A percentile compares a stretch with the other conserved stretches of the same genome.
Evolutionary conservation across 495 filamentous ascomycete genomes (phyloP).

Genomic region (Lasiosphaeris hirsuta): DNA sequence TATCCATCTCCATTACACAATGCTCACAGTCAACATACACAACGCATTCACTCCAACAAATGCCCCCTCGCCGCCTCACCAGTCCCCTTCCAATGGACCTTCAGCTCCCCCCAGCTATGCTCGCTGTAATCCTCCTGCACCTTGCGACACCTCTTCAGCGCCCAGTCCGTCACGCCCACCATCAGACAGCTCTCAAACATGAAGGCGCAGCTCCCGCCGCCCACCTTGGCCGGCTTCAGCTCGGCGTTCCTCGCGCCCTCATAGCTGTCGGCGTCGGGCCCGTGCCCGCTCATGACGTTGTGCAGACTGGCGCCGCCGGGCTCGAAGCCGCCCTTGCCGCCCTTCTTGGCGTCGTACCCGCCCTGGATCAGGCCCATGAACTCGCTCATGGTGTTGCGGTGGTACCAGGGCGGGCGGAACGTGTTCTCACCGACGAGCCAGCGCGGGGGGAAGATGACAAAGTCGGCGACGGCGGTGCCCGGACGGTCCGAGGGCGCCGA

Average conservation of each 20-base stretch:
- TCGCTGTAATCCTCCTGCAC: conserved; percentile 80
- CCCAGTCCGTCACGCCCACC: conserved; percentile 93
- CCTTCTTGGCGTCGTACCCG: conserved; percentile 53
- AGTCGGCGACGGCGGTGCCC: conserved; percentile 75
- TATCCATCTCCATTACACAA: too few species aligned
- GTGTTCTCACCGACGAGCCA: conserved; percentile 77
- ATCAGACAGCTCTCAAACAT: conserved; percentile 74
- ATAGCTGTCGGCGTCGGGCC: conserved; percentile 60
- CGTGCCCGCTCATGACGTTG: conserved; percentile 58
- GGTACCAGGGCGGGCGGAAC: conserved; percentile 80
- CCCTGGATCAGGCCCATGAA: conserved; percentile 76
- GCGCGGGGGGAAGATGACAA: conserved; percentile 78
- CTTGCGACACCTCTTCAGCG: conserved; percentile 75
- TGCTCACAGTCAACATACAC: too few species aligned
- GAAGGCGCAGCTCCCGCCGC: conserved; percentile 58
- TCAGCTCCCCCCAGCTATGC: conserved; percentile 79
- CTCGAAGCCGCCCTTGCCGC: conserved; percentile 53
- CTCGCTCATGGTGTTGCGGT: conserved; percentile 82
- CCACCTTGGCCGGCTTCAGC: conserved; percentile 52
- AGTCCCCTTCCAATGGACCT: conserved; percentile 66
- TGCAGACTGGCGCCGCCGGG: conserved; percentile 56
- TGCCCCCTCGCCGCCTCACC: conserved; percentile 1
- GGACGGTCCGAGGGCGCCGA: conserved; percentile 60
- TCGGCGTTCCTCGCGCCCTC: conserved; percentile 58
- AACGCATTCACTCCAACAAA: conserved; percentile 7